Conservation (phyloP, 1,284 basidiomycete species). For the Microbotryomycetes sp. region DNA sequence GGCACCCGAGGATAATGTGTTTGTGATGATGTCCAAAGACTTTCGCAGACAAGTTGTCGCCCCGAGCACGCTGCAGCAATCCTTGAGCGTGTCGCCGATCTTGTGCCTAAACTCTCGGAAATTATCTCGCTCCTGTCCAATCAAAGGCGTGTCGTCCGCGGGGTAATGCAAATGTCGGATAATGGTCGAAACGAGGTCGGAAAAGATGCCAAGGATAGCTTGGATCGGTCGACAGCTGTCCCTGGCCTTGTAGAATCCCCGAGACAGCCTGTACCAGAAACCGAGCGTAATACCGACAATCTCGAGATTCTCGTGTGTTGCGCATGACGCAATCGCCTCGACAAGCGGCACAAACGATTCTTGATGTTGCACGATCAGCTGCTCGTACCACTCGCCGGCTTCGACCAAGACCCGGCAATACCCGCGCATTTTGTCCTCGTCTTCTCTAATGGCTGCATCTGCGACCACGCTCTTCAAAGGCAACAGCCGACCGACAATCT, state of each 20-base stretch:
- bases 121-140: conserved; percentile 81
- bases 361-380: conserved; percentile 80
- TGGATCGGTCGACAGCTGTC: conserved; percentile 37
- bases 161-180: conserved; percentile 92
- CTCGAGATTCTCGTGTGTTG: conserved; percentile 87
- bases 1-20: conserved; percentile 49
- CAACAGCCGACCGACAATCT: conserved; percentile 75
- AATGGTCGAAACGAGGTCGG: conserved; percentile 73
- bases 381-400: conserved; percentile 90
- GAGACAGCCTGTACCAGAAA: conserved; percentile 93
- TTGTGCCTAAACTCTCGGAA: conserved; percentile 94
- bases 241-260: conserved; percentile 59
- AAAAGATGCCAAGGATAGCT: conserved; percentile 72
- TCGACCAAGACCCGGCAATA: conserved; percentile 88
- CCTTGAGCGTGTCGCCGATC: conserved; percentile 98
- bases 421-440: conserved; percentile 74
- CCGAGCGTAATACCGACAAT: conserved; percentile 97
- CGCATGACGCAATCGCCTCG: conserved; percentile 87
- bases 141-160: conserved; percentile 56
- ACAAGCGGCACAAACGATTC: conserved; percentile 89
- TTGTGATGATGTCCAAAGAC: conserved; percentile 71
- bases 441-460: conserved; percentile 39
- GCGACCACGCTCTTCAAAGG: conserved; percentile 58
- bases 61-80: conserved; percentile 92
- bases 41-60: conserved; percentile 74